A percentile compares a stretch with the other conserved stretches of the same genome.
Evolutionary conservation across 345 rosid species (phyloP).

Genomic region (Dipteronia dyeriana): DNA sequence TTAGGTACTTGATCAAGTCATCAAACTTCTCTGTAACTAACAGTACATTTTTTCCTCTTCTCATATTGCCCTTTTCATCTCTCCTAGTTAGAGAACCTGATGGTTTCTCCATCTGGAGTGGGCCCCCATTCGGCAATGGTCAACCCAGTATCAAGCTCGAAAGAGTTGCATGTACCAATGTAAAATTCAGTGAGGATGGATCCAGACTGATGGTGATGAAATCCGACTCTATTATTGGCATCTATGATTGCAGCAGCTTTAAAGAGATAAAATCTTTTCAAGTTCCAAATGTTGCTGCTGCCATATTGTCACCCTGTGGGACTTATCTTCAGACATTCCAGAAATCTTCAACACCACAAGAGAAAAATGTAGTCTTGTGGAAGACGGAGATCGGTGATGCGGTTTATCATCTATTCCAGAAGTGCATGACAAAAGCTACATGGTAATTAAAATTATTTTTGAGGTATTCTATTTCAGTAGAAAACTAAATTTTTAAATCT

Average conservation of each 20-base stretch:
- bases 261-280: conserved; percentile 64
- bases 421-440: conserved; percentile 72
- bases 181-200: conserved; percentile 74
- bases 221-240: conserved; percentile 45
- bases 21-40: conserved; percentile 14
- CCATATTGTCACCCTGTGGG: conserved; percentile 73
- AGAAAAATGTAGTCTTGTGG: conserved; percentile 80
- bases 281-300: conserved; percentile 55
- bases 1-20: conserved; percentile 49
- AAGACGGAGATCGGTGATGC: conserved; percentile 60
- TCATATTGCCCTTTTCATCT: background rate
- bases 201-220: conserved; percentile 69
- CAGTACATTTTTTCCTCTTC: conserved; percentile 7
- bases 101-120: conserved; percentile 75
- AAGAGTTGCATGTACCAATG: conserved; percentile 57
- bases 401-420: conserved; percentile 70
- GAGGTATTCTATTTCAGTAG: background rate
- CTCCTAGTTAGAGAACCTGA: conserved; percentile 76
- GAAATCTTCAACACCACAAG: conserved; percentile 72
- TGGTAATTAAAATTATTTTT: conserved; percentile 46
- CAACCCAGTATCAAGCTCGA: conserved; percentile 67
- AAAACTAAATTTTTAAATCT: background rate
- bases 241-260: conserved; percentile 63
- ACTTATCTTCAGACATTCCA: conserved; percentile 89
- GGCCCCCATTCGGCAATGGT: conserved; percentile 71